These are phyloP conservation scores for Kwoniella dendrophila DNA, from an alignment of 768 basidiomycete species.

Conservation along the genomic window DNA sequence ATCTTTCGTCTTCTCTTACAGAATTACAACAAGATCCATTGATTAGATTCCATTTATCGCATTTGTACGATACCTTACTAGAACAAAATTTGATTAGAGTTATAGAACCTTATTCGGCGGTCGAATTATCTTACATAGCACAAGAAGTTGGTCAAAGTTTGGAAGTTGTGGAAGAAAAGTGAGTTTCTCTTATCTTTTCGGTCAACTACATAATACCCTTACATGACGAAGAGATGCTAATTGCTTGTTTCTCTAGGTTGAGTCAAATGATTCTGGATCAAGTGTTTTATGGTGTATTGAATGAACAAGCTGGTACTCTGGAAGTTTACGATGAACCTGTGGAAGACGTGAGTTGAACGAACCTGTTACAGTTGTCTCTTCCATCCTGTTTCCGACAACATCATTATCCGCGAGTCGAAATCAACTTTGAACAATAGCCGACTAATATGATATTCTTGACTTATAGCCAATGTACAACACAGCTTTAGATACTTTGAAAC, in stretches of 20 bases:
- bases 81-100: slow-evolving; percentile 94
- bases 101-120: slow-evolving; percentile 91
- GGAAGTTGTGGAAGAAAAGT: slow-evolving; percentile 90
- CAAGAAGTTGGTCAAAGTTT: slow-evolving; percentile 80
- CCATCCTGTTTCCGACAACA: not conserved
- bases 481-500: slow-evolving; percentile 83
- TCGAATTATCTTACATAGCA: slow-evolving; percentile 89
- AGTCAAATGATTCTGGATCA: slow-evolving; percentile 99
- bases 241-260: too few species aligned
- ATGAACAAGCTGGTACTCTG: slow-evolving; percentile 89
- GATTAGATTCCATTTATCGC: slow-evolving; percentile 89
- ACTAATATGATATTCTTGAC: not conserved
- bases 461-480: slow-evolving; percentile 79
- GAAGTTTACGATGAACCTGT: slow-evolving; percentile 86
- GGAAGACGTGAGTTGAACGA: slow-evolving; percentile 67
- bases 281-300: slow-evolving; percentile 89
- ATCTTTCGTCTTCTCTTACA: too few species aligned
- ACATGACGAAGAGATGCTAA: slow-evolving; percentile 17
- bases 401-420: too few species aligned
- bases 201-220: not conserved
- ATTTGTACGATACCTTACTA: slow-evolving; percentile 91
- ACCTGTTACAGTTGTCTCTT: not conserved
- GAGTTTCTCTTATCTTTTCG: slow-evolving; percentile 49
- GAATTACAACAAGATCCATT: slow-evolving; percentile 94
- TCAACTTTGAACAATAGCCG: too few species aligned